These are phyloP conservation scores for Mallotus repandus DNA, from an alignment of 441 rosid genomes.

Conservation along the genomic window DNA sequence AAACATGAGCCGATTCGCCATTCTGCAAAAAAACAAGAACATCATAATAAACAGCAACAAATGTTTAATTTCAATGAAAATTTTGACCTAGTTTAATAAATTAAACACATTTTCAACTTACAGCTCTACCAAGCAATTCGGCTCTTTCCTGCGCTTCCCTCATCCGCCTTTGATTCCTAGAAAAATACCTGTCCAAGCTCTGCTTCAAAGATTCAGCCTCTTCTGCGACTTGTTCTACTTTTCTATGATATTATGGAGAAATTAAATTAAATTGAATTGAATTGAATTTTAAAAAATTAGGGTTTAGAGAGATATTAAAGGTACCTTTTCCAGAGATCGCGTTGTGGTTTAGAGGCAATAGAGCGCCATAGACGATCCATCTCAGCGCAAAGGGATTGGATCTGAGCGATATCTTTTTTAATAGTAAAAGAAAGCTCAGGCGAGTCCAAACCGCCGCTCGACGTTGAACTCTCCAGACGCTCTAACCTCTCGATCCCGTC, in stretches of 20 bases:
- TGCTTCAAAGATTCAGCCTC: conserved; percentile 80
- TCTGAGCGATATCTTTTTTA: conserved; percentile 72
- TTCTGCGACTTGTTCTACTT: conserved; percentile 89
- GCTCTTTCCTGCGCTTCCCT: conserved; percentile 85
- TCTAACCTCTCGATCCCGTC: conserved; percentile 85
- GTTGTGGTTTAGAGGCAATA: conserved; percentile 70
- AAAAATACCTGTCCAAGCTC: conserved; percentile 64
- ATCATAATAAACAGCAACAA: not conserved
- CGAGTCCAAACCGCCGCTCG: conserved; percentile 57
- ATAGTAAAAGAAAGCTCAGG: conserved; percentile 72
- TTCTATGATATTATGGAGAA: conserved; percentile 37
- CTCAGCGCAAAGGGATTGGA: conserved; percentile 66
- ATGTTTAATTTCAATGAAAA: too few species aligned
- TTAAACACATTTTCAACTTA: conserved; percentile 28
- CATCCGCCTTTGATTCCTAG: conserved; percentile 68
- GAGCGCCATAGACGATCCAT: conserved; percentile 94
- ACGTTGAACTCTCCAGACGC: conserved; percentile 61
- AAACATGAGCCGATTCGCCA: conserved; percentile 75
- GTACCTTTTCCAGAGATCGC: conserved; percentile 97
- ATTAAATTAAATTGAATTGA: not conserved
- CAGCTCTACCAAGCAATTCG: conserved; percentile 83
- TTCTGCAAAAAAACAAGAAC: conserved; percentile 40
- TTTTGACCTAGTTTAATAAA: not conserved
- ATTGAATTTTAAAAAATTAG: too few species aligned
- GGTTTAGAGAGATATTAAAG: too few species aligned